These are phyloP conservation scores for Testicularia cyperi DNA, from an alignment of 1,284 basidiomycete genomes.

Conservation along the genomic window DNA sequence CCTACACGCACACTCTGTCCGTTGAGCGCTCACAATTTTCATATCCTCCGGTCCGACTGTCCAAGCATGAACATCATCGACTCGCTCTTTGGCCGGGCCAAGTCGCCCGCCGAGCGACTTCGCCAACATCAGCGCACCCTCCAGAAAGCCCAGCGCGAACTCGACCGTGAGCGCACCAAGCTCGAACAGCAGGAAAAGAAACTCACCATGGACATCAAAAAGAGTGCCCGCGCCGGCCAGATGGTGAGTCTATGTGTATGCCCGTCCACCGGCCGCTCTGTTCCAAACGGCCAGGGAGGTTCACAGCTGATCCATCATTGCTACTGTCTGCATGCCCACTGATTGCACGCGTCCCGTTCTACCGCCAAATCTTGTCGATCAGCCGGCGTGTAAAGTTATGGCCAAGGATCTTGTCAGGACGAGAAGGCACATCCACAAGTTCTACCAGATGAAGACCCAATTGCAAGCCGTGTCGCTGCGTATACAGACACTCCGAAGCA, in stretches of 20 bases:
- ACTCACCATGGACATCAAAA: conserved; percentile 81
- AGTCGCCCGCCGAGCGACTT: conserved; percentile 92
- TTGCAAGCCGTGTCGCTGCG: conserved; percentile 92
- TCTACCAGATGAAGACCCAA: conserved; percentile 98
- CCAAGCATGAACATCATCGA: conserved; percentile 47
- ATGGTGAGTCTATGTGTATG: no score
- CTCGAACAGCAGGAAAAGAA: conserved; percentile 78
- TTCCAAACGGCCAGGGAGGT: no score
- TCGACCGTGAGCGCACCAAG: conserved; percentile 90
- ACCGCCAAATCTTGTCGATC: no score
- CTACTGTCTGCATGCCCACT: no score
- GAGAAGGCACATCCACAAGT: conserved; percentile 92
- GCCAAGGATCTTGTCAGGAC: conserved; percentile 97
- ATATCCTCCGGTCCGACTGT: background rate
- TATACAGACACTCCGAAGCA: conserved; percentile 93
- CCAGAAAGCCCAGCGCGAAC: conserved; percentile 92
- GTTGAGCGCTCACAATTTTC: no score
- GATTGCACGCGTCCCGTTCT: no score
- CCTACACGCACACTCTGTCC: no score
- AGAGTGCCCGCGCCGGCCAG: conserved; percentile 91
- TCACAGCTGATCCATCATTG: no score
- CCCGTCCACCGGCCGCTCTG: no score
- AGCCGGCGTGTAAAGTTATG: conserved; percentile 83
- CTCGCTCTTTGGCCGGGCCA: conserved; percentile 75
- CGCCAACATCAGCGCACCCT: conserved; percentile 93